Conservation (phyloP, 2,329 filamentous ascomycete species). For the Periconia sp. region DNA sequence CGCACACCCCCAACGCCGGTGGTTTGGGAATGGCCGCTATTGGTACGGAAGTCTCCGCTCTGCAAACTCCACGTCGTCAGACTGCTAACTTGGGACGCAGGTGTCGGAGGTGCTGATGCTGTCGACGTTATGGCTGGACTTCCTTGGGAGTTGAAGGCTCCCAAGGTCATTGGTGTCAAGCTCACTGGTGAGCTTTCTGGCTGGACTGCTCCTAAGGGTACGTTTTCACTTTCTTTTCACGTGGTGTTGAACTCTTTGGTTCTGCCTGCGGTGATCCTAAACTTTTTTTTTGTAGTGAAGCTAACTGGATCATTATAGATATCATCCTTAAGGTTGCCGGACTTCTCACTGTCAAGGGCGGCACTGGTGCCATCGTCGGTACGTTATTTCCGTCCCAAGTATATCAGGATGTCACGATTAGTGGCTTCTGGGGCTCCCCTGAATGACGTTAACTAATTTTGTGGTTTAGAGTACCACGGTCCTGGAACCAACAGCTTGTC, state of each 20-base stretch:
- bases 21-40: conserved; percentile 94
- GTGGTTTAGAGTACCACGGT: conserved; percentile 60
- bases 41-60: conserved; percentile 68
- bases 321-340: conserved; percentile 97
- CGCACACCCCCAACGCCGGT: conserved; percentile 95
- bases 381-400: not conserved
- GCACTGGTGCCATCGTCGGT: conserved; percentile 83
- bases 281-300: conserved; percentile 3
- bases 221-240: conserved; percentile 32
- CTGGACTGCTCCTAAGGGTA: conserved; percentile 92
- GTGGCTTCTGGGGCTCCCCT: not conserved
- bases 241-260: not conserved
- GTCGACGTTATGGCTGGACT: conserved; percentile 95
- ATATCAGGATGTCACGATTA: not conserved
- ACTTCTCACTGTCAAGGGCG: conserved; percentile 96
- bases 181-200: conserved; percentile 86
- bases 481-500: conserved; percentile 75
- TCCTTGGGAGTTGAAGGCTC: conserved; percentile 97
- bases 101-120: conserved; percentile 98
- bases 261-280: conserved; percentile 4
- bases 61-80: not conserved
- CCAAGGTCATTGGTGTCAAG: conserved; percentile 94
- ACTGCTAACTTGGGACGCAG: conserved; percentile 37
- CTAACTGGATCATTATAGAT: conserved; percentile 57
- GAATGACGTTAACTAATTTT: not conserved